Conservation (phyloP, 805 yeast genomes). For the Huiozyma naganishii region DNA sequence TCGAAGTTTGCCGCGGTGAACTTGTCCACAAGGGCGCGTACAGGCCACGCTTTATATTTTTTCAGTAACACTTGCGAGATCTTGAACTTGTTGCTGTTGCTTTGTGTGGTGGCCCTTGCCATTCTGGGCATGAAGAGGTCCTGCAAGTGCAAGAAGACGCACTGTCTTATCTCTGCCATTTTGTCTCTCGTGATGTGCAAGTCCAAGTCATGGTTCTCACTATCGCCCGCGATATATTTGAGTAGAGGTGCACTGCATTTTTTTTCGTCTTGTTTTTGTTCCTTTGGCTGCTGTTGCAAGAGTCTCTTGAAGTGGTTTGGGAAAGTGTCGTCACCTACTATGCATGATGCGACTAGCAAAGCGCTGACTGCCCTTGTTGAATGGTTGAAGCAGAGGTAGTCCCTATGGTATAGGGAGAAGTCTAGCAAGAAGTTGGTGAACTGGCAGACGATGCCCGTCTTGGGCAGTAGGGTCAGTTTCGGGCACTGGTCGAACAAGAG, state of each 20-base stretch:
- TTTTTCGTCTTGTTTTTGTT: not conserved
- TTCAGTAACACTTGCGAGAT: slow-evolving; percentile 13
- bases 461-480: not conserved
- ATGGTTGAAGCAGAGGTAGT: slow-evolving; percentile 35
- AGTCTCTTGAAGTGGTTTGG: slow-evolving; percentile 3
- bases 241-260: not conserved
- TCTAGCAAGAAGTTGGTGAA: slow-evolving; percentile 45
- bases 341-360: slow-evolving; percentile 40
- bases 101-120: not conserved
- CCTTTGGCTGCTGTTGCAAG: not conserved
- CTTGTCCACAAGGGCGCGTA: slow-evolving; percentile 5
- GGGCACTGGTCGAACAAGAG: slow-evolving; percentile 1
- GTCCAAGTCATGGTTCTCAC: not conserved
- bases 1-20: slow-evolving; percentile 12
- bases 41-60: slow-evolving; percentile 13
- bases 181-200: slow-evolving; percentile 5
- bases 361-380: slow-evolving; percentile 41
- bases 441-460: not conserved
- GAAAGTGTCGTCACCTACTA: slow-evolving; percentile 26
- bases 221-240: slow-evolving; percentile 12
- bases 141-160: slow-evolving; percentile 12
- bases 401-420: slow-evolving; percentile 39
- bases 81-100: slow-evolving; percentile 1
- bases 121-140: slow-evolving; percentile 10
- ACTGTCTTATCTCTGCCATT: slow-evolving; percentile 13